These are phyloP conservation scores for Leptographium lundbergii DNA, from an alignment of 2,329 filamentous ascomycete genomes.

Conservation along the genomic window DNA sequence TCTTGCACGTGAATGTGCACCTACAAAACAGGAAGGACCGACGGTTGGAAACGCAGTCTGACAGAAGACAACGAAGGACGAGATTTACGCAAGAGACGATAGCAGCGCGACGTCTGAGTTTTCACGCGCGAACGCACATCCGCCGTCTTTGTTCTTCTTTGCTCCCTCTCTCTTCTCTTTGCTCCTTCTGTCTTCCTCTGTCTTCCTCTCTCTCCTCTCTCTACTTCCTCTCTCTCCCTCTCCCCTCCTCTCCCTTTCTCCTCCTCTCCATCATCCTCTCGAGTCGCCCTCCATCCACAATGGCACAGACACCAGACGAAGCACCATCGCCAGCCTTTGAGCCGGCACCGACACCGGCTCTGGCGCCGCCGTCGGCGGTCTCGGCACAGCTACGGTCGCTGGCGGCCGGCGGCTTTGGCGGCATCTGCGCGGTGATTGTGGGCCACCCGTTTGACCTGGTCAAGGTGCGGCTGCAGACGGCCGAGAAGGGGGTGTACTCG, in stretches of 20 bases:
- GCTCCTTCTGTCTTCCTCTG: neutral
- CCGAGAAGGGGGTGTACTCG: slow-evolving; percentile 83
- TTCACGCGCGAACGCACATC: too few relatives aligned
- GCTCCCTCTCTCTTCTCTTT: neutral
- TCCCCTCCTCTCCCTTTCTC: neutral
- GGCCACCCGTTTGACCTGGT: slow-evolving; percentile 96
- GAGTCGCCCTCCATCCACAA: neutral
- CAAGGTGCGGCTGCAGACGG: slow-evolving; percentile 94
- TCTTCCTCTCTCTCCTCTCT: neutral
- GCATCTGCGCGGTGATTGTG: slow-evolving; percentile 85
- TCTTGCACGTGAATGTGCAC: neutral
- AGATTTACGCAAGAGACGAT: too few relatives aligned
- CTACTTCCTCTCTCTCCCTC: neutral
- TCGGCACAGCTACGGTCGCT: slow-evolving; percentile 60
- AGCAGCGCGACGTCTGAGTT: too few relatives aligned
- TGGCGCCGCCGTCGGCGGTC: slow-evolving; percentile 10
- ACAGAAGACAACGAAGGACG: too few relatives aligned
- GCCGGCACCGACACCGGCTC: neutral
- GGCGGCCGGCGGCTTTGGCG: slow-evolving; percentile 81
- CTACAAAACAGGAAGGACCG: neutral
- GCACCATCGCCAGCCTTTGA: neutral
- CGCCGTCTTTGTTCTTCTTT: neutral
- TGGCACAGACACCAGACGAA: slow-evolving; percentile 7
- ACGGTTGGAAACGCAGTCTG: too few relatives aligned
- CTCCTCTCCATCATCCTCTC: neutral